Conservation (phyloP, 805 yeast genomes). For the Candida tibetensis region DNA sequence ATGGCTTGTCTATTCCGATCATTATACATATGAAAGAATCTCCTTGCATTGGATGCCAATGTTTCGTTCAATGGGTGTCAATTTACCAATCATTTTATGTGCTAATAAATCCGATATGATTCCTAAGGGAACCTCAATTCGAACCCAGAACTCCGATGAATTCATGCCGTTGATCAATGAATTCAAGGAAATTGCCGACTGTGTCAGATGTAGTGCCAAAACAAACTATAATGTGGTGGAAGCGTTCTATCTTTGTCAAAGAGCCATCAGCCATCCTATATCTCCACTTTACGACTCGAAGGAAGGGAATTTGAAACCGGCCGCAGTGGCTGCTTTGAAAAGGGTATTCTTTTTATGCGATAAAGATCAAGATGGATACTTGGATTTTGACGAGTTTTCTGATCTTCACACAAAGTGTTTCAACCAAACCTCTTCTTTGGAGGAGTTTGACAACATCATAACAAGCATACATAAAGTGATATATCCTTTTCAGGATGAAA, state of each 20-base stretch:
- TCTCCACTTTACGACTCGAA: conserved; percentile 93
- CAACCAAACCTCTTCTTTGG: conserved; percentile 40
- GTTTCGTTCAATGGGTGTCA: conserved; percentile 90
- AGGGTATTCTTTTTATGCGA: conserved; percentile 85
- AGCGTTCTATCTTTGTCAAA: conserved; percentile 87
- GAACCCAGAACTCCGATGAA: conserved; percentile 59
- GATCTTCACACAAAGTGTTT: conserved; percentile 75
- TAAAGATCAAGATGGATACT: conserved; percentile 82
- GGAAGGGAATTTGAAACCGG: conserved; percentile 75
- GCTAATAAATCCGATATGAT: conserved; percentile 70
- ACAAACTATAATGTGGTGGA: conserved; percentile 83
- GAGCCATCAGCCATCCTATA: conserved; percentile 90
- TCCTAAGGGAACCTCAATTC: conserved; percentile 46
- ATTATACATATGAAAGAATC: conserved; percentile 89
- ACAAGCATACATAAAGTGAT: conserved; percentile 30
- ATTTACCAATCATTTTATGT: conserved; percentile 87
- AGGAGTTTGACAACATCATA: conserved; percentile 38
- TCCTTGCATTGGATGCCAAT: conserved; percentile 93
- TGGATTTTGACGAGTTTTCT: conserved; percentile 69
- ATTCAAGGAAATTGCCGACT: conserved; percentile 91
- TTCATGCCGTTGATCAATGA: conserved; percentile 83
- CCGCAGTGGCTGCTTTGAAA: conserved; percentile 70
- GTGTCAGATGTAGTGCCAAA: conserved; percentile 84
- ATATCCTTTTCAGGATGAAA: conserved; percentile 24
- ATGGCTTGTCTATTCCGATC: conserved; percentile 92